Evolutionary conservation across 2,329 filamentous ascomycete species (phyloP), one percentile per base, ranked within the genome.

Genomic region (Chaetomiaceae sp.): DNA sequence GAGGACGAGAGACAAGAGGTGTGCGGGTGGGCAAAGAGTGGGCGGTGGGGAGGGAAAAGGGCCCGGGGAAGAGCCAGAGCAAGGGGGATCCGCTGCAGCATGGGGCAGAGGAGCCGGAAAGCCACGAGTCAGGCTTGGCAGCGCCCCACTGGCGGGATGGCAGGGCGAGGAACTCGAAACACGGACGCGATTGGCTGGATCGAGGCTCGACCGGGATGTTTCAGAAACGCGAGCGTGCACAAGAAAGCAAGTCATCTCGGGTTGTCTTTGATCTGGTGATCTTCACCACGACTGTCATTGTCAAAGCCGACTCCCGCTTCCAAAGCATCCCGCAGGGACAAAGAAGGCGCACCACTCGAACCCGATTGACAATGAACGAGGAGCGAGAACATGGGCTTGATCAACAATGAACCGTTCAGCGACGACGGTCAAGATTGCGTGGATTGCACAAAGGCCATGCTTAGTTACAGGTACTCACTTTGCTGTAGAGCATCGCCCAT

Each of bases 71-170:
- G 9, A 9, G 50, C 39, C 39, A 40, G 46, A 51, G 42, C 51
- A 43, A 33, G 47, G 44, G 51, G 47, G 48, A 25, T 25, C 31
- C 19, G 17, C 27, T 31, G 27, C 45, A 34, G 34, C 38, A 37
- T 34, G 51, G 51, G 44, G 51, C 33, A 37, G 19, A 36, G 45
- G 46, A 54, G 44, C 52, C 49, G 53, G 49, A 57, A 40, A 54
- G 56, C 58, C 59, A 61, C 57, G 57, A 58, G 53, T 60, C 55
- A 51, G 47, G 51, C 59, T 60, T 59, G 58, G 56, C 56, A 20
- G 9, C 9, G 27, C 19, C 37, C 51, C 46, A 39, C 48, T 29
- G n/a, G 27, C 23, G 29, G 46, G 15, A 48, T 40, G 39, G 39
- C 54, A 51, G 29, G 20, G 25, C 20, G 14, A 27, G 33, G 47